Percentiles rank a stretch among this genome's conserved stretches.
These are phyloP conservation scores for Tulasnella sp. DNA, from an alignment of 768 basidiomycete genomes.

Conservation along the genomic window DNA sequence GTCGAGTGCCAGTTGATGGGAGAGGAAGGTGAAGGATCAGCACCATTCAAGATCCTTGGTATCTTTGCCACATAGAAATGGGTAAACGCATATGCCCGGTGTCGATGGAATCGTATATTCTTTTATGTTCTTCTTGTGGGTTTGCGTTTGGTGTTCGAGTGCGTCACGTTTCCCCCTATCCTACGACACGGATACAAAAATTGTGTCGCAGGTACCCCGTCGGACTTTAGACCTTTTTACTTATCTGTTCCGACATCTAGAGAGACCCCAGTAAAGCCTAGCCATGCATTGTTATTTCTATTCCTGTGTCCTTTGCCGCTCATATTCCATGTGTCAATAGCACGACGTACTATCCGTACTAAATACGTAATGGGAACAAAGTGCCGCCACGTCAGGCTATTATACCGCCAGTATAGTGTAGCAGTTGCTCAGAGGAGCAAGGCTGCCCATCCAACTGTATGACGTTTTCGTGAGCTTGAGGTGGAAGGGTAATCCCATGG, in stretches of 20 bases:
- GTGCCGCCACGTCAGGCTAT: background rate
- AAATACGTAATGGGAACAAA: background rate
- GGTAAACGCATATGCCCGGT: background rate
- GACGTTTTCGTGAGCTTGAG: background rate
- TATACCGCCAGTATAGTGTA: background rate
- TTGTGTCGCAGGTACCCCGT: background rate
- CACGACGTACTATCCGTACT: background rate
- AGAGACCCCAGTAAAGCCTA: background rate
- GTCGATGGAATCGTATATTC: background rate
- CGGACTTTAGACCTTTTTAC: background rate
- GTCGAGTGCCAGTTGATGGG: constrained; percentile 75
- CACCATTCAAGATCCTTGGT: constrained; percentile 86
- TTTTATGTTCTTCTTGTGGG: constrained; percentile 2
- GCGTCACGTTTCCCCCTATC: background rate
- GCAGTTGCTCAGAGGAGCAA: background rate
- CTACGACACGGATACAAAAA: background rate
- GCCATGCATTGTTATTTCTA: background rate
- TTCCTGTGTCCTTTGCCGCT: background rate
- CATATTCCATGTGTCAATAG: background rate
- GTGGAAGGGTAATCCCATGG: background rate
- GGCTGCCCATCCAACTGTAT: background rate
- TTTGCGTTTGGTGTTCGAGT: background rate
- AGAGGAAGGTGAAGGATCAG: constrained; percentile 76
- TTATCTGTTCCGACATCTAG: background rate
- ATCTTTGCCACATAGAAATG: constrained; percentile 66